Evolutionary conservation across 805 yeast species (phyloP).

Genomic region (Yamadazyma phyllophila): DNA sequence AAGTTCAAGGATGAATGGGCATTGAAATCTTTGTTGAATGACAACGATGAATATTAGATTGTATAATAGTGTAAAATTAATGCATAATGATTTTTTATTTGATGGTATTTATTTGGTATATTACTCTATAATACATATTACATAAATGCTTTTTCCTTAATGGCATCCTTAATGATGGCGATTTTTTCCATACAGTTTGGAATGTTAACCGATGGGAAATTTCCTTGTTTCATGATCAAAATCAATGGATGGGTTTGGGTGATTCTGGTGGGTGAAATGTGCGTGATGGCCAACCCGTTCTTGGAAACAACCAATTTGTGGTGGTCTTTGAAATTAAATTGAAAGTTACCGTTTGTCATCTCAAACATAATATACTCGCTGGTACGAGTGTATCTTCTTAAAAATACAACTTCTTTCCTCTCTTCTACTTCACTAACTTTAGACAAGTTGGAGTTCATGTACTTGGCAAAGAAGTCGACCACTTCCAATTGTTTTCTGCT

Average conservation of each 20-base stretch:
- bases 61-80: constrained; percentile 5
- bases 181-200: constrained; percentile 44
- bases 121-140: constrained; percentile 10
- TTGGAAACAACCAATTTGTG: constrained; percentile 81
- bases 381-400: constrained; percentile 80
- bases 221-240: constrained; percentile 40
- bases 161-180: constrained; percentile 60
- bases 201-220: constrained; percentile 38
- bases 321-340: constrained; percentile 94
- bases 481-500: constrained; percentile 75
- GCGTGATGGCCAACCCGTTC: constrained; percentile 72
- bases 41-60: constrained; percentile 18
- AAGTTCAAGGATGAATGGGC: constrained; percentile 93
- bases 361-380: constrained; percentile 86
- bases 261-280: constrained; percentile 73
- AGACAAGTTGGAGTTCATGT: constrained; percentile 88
- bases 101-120: background rate
- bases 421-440: constrained; percentile 69
- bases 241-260: constrained; percentile 64
- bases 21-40: constrained; percentile 66
- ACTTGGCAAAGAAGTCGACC: constrained; percentile 82
- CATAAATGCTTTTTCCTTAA: constrained; percentile 35
- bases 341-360: constrained; percentile 87
- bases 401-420: constrained; percentile 65
- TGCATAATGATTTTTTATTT: constrained; percentile 4